Conservation (phyloP, 345 rosid species). For the Theobroma cacao region DNA sequence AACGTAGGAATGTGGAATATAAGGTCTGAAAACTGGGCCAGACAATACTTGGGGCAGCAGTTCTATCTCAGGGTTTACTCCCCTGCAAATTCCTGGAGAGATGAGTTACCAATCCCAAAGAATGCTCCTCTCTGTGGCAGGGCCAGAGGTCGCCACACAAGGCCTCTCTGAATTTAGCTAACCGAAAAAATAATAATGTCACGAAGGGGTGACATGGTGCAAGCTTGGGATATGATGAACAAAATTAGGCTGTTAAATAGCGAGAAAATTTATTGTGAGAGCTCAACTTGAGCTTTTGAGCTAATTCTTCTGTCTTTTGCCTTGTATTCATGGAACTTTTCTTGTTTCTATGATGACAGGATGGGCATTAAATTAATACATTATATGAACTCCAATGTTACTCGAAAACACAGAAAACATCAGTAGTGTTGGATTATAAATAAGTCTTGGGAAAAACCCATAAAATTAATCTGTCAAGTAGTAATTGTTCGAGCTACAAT, state of each 20-base stretch:
- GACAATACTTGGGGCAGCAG: conserved; percentile 91
- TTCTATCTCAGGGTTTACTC: conserved; percentile 84
- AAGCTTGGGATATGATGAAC: neutral
- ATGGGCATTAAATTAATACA: neutral
- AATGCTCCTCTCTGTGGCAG: conserved; percentile 85
- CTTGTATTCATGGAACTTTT: neutral
- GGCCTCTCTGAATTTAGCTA: conserved; percentile 37
- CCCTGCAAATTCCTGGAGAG: conserved; percentile 62
- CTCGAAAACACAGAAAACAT: neutral
- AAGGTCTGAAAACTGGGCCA: conserved; percentile 84
- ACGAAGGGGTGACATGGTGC: conserved; percentile 50
- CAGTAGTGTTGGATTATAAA: neutral
- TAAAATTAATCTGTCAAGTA: neutral
- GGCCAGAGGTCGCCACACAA: conserved; percentile 73
- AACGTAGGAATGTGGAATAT: conserved; percentile 99
- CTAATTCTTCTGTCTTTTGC: neutral
- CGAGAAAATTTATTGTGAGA: conserved; percentile 16
- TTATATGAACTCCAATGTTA: no score
- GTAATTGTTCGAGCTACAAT: neutral
- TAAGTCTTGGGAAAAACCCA: neutral
- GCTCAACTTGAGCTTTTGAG: conserved; percentile 20
- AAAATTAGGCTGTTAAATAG: neutral
- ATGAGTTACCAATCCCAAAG: conserved; percentile 77
- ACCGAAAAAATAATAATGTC: conserved; percentile 31
- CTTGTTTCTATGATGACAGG: neutral